A percentile compares a stretch with the other conserved stretches of the same genome.
Conservation (phyloP, 1,139 yeast species). For the Suhomyces guaymorum region DNA sequence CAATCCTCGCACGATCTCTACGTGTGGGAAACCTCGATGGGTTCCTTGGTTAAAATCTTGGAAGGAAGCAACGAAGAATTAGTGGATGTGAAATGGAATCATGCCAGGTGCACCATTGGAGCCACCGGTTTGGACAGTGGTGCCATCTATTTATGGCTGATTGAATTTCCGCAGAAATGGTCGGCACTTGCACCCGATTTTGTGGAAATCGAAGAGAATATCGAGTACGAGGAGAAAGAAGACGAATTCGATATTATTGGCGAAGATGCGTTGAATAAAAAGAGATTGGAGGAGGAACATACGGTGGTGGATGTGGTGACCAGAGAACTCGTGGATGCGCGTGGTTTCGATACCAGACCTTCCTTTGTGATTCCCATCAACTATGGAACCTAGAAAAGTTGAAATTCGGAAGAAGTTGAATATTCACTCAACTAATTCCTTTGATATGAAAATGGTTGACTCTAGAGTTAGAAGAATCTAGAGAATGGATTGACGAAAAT, state of each 20-base stretch:
- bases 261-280: conserved; percentile 59
- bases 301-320: conserved; percentile 66
- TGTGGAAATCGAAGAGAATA: conserved; percentile 90
- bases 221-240: conserved; percentile 83
- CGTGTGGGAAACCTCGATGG: conserved; percentile 90
- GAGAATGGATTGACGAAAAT: too few relatives aligned
- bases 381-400: conserved; percentile 30
- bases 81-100: conserved; percentile 85
- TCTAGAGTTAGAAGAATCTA: too few relatives aligned
- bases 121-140: conserved; percentile 93
- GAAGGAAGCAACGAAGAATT: conserved; percentile 93
- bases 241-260: conserved; percentile 89
- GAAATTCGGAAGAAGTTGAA: too few relatives aligned
- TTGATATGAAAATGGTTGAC: too few relatives aligned
- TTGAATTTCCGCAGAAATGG: conserved; percentile 89
- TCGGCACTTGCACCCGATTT: conserved; percentile 96
- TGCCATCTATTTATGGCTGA: conserved; percentile 77
- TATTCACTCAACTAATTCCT: too few relatives aligned
- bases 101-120: conserved; percentile 68
- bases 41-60: conserved; percentile 80
- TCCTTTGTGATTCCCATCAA: conserved; percentile 49
- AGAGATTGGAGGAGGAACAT: conserved; percentile 68
- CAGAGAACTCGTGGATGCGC: conserved; percentile 61
- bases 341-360: conserved; percentile 55
- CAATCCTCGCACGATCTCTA: conserved; percentile 85